Evolutionary conservation across 768 basidiomycete species (phyloP).

Genomic region (Rhodosporidiobolus sp.): DNA sequence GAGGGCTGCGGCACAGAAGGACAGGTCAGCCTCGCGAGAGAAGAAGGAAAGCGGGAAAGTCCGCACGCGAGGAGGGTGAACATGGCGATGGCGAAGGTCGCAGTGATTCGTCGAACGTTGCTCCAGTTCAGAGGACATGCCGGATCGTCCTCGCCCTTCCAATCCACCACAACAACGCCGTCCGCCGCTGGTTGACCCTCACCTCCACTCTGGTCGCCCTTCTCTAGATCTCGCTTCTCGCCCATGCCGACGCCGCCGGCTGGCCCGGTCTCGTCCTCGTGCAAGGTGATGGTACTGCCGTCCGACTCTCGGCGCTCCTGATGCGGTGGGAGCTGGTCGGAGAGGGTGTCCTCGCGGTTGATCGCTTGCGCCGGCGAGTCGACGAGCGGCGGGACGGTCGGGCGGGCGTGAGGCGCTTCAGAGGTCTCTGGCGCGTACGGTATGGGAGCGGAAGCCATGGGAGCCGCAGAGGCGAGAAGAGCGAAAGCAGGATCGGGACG

Average conservation of each 20-base stretch:
- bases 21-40: neutral
- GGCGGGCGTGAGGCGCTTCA: neutral
- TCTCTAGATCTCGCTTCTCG: conserved; percentile 5
- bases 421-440: conserved; percentile 3
- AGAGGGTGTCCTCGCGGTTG: no score
- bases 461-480: no score
- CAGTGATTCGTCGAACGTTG: neutral
- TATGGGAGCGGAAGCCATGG: neutral
- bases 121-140: conserved; percentile 33
- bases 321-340: neutral
- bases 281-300: conserved; percentile 13
- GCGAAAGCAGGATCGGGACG: no score
- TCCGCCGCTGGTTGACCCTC: neutral
- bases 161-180: conserved; percentile 16
- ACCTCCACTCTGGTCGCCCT: neutral
- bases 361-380: neutral
- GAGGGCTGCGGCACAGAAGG: conserved; percentile 48
- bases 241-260: neutral
- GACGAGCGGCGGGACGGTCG: neutral
- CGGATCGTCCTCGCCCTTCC: conserved; percentile 36
- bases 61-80: conserved; percentile 30
- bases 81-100: conserved; percentile 1
- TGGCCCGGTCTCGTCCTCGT: neutral
- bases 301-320: neutral
- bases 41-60: no score